These are phyloP conservation scores for Kalaharituber pfeilii DNA, from an alignment of 2,329 filamentous ascomycete species.

Conservation along the genomic window DNA sequence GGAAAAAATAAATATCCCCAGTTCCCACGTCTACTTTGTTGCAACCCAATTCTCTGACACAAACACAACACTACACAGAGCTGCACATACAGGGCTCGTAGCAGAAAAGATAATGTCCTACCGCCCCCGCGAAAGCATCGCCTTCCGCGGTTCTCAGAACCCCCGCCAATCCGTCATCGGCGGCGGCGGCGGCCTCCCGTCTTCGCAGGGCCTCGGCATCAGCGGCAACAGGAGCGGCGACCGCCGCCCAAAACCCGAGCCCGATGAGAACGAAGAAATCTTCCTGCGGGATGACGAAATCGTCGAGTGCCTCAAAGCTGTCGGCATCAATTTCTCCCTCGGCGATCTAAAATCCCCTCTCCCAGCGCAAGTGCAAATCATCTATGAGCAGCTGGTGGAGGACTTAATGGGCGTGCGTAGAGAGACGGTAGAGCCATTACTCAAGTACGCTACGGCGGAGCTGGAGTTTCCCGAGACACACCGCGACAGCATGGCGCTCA, in stretches of 20 bases:
- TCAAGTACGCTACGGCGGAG: slow-evolving; percentile 54
- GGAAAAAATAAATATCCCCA: too few species aligned
- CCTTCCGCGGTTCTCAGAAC: neutral
- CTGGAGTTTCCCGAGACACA: slow-evolving; percentile 73
- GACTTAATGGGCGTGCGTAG: slow-evolving; percentile 84
- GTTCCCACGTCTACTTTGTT: too few species aligned
- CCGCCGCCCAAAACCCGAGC: neutral
- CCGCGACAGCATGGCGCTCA: slow-evolving; percentile 74
- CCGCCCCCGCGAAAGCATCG: neutral
- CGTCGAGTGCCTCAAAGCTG: slow-evolving; percentile 84
- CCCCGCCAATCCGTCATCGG: neutral
- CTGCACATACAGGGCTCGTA: too few species aligned
- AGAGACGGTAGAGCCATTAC: slow-evolving; percentile 83
- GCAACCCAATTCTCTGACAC: too few species aligned
- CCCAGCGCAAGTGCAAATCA: slow-evolving; percentile 83
- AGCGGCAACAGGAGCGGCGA: neutral
- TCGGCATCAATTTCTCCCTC: slow-evolving; percentile 66
- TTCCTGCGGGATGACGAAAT: slow-evolving; percentile 43
- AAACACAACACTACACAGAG: too few species aligned
- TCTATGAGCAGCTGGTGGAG: slow-evolving; percentile 96
- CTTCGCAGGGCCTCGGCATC: neutral
- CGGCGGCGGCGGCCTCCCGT: neutral
- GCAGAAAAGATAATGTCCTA: too few species aligned
- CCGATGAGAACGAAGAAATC: neutral
- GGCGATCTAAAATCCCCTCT: slow-evolving; percentile 87